These are phyloP conservation scores for Pulicaria dysenterica DNA, from an alignment of 129 eudicot genomes.

Conservation along the genomic window DNA sequence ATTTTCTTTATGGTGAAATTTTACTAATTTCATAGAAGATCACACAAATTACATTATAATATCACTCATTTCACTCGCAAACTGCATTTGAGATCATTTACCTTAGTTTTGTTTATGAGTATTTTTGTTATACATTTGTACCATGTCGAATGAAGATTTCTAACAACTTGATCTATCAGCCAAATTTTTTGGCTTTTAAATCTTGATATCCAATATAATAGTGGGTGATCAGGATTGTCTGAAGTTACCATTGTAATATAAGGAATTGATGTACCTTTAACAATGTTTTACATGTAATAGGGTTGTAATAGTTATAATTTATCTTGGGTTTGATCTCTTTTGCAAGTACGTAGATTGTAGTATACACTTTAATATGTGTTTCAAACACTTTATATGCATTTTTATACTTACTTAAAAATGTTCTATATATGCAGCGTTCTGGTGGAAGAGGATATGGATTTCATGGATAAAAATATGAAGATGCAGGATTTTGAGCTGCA, in stretches of 20 bases:
- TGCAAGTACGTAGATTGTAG: too few relatives aligned
- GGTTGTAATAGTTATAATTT: background rate
- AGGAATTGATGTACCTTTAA: background rate
- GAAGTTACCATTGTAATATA: constrained; percentile 1
- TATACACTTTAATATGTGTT: background rate
- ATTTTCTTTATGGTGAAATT: too few relatives aligned
- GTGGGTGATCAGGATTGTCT: background rate
- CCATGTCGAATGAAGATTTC: background rate
- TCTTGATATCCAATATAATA: constrained; percentile 9
- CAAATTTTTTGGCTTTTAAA: background rate
- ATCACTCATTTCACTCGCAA: too few relatives aligned
- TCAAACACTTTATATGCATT: background rate
- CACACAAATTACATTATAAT: too few relatives aligned
- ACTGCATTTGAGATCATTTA: too few relatives aligned
- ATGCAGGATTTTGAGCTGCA: too few relatives aligned
- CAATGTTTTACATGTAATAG: background rate
- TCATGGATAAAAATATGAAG: too few relatives aligned
- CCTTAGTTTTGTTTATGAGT: too few relatives aligned
- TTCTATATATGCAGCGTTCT: constrained; percentile 59
- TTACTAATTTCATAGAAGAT: too few relatives aligned
- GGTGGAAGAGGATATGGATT: too few relatives aligned
- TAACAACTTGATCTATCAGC: too few relatives aligned
- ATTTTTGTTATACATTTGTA: too few relatives aligned
- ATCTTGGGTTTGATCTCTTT: background rate
- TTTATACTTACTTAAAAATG: background rate